These are phyloP conservation scores for Conticribra guillardii DNA, from an alignment of 108 stramenopile species.

Conservation along the genomic window DNA sequence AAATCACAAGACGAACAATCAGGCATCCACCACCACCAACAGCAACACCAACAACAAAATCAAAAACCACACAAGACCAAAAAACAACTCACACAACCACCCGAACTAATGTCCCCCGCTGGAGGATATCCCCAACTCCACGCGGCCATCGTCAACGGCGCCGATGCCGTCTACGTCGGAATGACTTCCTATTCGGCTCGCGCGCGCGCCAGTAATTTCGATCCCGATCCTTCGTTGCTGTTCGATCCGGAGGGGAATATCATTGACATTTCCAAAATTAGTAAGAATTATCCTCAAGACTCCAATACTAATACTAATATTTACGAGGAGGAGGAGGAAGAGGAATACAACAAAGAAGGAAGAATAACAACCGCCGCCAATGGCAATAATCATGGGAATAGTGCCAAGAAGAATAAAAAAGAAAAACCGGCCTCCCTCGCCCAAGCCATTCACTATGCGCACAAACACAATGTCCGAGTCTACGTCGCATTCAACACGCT, in stretches of 20 bases:
- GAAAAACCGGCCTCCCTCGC: slow-evolving; percentile 27
- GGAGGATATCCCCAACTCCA: slow-evolving; percentile 77
- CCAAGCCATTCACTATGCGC: slow-evolving; percentile 52
- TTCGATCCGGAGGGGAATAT: too few species aligned
- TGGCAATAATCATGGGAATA: too few species aligned
- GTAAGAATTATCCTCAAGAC: too few species aligned
- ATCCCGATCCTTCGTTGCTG: slow-evolving; percentile 57
- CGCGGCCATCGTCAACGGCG: slow-evolving; percentile 80
- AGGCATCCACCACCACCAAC: neutral
- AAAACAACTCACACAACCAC: slow-evolving; percentile 42
- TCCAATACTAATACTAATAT: too few species aligned
- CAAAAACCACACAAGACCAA: too few species aligned
- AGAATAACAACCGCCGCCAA: too few species aligned
- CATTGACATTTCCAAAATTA: too few species aligned
- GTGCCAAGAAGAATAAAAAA: too few species aligned
- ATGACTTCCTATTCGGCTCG: slow-evolving; percentile 70
- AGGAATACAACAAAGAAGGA: too few species aligned
- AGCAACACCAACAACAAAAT: neutral
- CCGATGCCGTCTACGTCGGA: slow-evolving; percentile 77
- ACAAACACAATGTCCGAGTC: slow-evolving; percentile 57
- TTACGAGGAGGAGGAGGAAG: too few species aligned
- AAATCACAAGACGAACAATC: too few species aligned
- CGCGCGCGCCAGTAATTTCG: slow-evolving; percentile 75
- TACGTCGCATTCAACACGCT: slow-evolving; percentile 60
- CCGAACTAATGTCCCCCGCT: slow-evolving; percentile 78